These are phyloP conservation scores for Miscanthus sacchariflorus DNA, from an alignment of 202 grass and related monocot genomes.

Conservation along the genomic window DNA sequence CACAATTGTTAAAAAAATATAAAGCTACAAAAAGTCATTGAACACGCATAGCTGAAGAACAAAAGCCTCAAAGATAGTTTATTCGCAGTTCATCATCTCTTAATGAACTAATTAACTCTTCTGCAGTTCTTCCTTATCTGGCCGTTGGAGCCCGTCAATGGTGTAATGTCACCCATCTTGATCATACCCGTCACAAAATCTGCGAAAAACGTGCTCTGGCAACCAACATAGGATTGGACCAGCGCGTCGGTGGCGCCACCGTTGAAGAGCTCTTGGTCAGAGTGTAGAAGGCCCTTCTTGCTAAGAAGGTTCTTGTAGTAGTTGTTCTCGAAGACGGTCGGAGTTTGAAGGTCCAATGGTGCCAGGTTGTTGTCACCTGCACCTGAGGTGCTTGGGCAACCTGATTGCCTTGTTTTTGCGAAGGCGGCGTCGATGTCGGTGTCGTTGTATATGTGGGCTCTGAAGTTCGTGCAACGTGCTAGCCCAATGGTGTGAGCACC, in stretches of 20 bases:
- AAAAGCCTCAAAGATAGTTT: neutral
- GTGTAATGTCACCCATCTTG: slow-evolving; percentile 72
- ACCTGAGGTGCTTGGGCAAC: slow-evolving; percentile 45
- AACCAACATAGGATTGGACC: slow-evolving; percentile 38
- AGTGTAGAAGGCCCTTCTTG: slow-evolving; percentile 75
- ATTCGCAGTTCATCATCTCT: neutral
- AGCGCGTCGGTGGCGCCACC: slow-evolving; percentile 62
- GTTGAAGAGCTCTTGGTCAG: slow-evolving; percentile 90
- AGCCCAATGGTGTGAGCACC: slow-evolving; percentile 85
- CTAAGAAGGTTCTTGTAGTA: slow-evolving; percentile 75
- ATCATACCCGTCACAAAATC: slow-evolving; percentile 71
- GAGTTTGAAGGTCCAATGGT: slow-evolving; percentile 66
- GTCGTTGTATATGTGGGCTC: slow-evolving; percentile 79
- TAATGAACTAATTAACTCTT: slow-evolving; percentile 51
- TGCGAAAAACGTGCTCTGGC: slow-evolving; percentile 46
- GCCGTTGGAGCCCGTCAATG: slow-evolving; percentile 57
- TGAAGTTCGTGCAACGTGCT: slow-evolving; percentile 73
- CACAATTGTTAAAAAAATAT: neutral
- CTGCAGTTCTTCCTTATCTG: slow-evolving; percentile 85
- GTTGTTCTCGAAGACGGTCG: slow-evolving; percentile 61
- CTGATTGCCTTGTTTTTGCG: slow-evolving; percentile 33
- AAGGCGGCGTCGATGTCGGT: slow-evolving; percentile 61
- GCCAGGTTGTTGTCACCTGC: slow-evolving; percentile 68
- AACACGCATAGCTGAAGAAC: neutral
- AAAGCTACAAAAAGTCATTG: neutral